Base-by-base conservation (phyloP, 1,139 yeast genomes). In the Yamadazyma sp. region DNA sequence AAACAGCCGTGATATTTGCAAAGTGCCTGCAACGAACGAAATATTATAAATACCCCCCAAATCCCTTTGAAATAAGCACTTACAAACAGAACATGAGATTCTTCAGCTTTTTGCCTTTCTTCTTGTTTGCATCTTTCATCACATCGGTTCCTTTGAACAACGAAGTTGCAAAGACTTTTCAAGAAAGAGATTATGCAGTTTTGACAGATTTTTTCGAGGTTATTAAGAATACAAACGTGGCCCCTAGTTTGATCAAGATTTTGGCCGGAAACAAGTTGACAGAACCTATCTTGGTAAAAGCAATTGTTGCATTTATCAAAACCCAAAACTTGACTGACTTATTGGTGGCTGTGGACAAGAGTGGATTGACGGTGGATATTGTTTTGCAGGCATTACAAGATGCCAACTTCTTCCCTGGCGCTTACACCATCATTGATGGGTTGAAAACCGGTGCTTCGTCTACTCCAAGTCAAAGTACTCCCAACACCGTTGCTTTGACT, bases 361-460 rank as follows among this genome's bases (percentile, higher is more conserved):
- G 68, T 2, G 61, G 63, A 2, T 53, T 62, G 38, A 50, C 57
- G 9, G 48, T 57, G 16, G 65, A 61, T 34, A 46, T 57, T 13
- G 39, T 62, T 31, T 46, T 53, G 27, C 44, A 51, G 41, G 52
- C 60, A 16, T 50, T 63, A 41, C 54, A 51, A 23, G 65, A 63
- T 38, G 54, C 63, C 6, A 49, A 47, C 2, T 49, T 62, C 25
- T 50, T 60, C 37, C 66, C 66, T 2, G 68, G 68, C 2, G 35
- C 34, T 30, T 48, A 47, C 30, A 22, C 35, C 5, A 46, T 53
- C 22, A 31, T 53, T 29, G 43, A 50, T 33, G 58, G 56, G 5
- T 52, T 53, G 27, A 51, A 45, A 34, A 44, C 26, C 23, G 53
- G 53, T 20, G 44, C 41, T 4, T 4, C 52, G 4, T 43, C 56